A percentile compares a stretch with the other conserved stretches of the same genome.
Conservation (phyloP, 2,329 filamentous ascomycete genomes). For the Ophiocordyceps camponoti-saundersi region DNA sequence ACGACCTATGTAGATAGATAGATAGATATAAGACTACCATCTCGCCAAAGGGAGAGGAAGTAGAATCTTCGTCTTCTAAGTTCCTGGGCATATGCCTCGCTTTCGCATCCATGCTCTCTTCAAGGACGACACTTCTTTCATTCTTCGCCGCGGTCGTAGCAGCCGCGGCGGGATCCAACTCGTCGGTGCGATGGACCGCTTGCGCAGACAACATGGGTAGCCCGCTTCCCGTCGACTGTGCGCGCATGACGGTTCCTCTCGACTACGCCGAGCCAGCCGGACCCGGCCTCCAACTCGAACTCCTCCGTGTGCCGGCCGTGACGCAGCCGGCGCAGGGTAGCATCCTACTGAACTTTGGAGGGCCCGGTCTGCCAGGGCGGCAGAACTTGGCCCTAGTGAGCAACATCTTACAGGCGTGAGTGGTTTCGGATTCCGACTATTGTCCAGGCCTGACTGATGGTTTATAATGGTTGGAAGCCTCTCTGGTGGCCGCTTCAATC, state of each 20-base stretch:
- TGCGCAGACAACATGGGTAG: not conserved
- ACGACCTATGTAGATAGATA: too few relatives aligned
- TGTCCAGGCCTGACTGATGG: not conserved
- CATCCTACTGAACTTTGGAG: conserved; percentile 11
- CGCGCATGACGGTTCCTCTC: conserved; percentile 1
- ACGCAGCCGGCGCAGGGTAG: conserved; percentile 9
- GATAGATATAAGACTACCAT: not conserved
- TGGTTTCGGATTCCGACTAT: not conserved
- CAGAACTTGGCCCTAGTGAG: conserved; percentile 1
- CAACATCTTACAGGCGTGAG: conserved; percentile 2
- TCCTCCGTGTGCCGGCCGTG: conserved; percentile 3
- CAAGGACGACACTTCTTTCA: not conserved
- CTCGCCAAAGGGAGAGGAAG: too few relatives aligned
- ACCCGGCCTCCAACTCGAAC: conserved; percentile 1
- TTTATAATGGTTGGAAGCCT: conserved; percentile 2
- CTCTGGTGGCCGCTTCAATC: conserved; percentile 10
- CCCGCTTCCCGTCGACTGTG: not conserved
- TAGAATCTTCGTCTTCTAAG: too few relatives aligned
- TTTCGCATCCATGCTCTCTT: too few relatives aligned
- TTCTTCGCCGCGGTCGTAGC: not conserved
- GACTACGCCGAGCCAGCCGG: conserved; percentile 1
- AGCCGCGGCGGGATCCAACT: not conserved
- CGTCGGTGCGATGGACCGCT: not conserved
- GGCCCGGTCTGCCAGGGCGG: conserved; percentile 1
- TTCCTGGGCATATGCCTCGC: too few relatives aligned